phyloP scores from a whole-genome alignment of 768 basidiomycete species.

The Gymnopilus dilepis region DNA sequence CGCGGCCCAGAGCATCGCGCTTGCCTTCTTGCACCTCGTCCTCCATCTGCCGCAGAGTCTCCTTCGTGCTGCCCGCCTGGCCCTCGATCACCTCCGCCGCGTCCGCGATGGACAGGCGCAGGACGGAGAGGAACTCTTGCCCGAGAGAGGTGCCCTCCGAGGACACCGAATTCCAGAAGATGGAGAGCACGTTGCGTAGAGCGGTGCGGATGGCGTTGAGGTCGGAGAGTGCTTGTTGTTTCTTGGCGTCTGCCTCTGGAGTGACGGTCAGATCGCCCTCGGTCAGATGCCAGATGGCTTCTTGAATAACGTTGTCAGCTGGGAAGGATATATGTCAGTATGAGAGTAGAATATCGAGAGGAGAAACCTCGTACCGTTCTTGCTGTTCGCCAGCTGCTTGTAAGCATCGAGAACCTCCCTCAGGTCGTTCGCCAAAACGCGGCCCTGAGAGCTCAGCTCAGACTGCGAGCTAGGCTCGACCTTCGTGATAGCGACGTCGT shows the following conservation, averaged over 20 bases:
- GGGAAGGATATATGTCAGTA: neutral
- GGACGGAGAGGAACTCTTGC: constrained; percentile 67
- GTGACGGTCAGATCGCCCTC: constrained; percentile 54
- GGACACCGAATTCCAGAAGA: constrained; percentile 57
- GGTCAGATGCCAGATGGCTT: constrained; percentile 68
- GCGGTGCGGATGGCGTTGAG: constrained; percentile 53
- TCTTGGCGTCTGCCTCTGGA: constrained; percentile 39
- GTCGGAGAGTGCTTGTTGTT: constrained; percentile 55
- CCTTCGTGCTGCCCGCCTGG: constrained; percentile 56
- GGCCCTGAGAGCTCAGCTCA: constrained; percentile 61
- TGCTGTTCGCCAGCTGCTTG: constrained; percentile 55
- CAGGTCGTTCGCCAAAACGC: constrained; percentile 53
- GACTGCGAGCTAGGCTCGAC: constrained; percentile 39
- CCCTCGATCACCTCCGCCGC: constrained; percentile 63
- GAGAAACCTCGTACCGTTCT: constrained; percentile 53
- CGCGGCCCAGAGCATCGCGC: constrained; percentile 60
- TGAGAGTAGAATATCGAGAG: neutral
- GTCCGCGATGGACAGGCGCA: constrained; percentile 68
- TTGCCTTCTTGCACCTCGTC: constrained; percentile 64
- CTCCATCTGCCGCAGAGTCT: constrained; percentile 59
- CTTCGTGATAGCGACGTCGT: constrained; percentile 51
- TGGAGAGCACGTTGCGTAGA: constrained; percentile 54
- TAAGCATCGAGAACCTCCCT: constrained; percentile 62
- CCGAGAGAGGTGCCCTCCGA: constrained; percentile 60
- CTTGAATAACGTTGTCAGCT: constrained; percentile 72